Conservation (phyloP, 208 protist genomes). For the Naegleria fowleri region DNA sequence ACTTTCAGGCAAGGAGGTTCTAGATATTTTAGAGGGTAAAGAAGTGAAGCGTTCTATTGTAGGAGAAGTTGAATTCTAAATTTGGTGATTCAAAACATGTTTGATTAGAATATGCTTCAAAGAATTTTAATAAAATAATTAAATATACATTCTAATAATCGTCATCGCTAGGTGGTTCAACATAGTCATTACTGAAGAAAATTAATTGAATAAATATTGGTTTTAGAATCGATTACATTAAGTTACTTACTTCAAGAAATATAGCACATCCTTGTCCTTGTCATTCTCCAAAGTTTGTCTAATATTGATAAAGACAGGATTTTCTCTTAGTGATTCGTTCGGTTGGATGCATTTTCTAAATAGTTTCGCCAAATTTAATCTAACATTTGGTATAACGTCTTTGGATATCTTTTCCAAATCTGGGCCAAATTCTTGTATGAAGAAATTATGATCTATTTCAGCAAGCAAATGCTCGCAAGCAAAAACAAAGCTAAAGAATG, state of each 20-base stretch:
- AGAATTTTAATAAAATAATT: not conserved
- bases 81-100: not conserved
- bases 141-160: not conserved
- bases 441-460: constrained; percentile 29
- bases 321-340: not conserved
- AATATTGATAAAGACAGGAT: not conserved
- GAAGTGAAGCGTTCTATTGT: not conserved
- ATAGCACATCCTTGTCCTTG: constrained; percentile 22
- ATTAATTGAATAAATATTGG: too few species aligned
- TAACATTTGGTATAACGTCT: constrained; percentile 77
- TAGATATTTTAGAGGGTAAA: not conserved
- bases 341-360: constrained; percentile 36
- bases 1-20: not conserved
- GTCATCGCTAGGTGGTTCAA: not conserved
- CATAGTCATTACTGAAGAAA: not conserved
- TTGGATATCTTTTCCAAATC: constrained; percentile 52
- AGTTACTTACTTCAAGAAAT: constrained; percentile 14
- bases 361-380: constrained; percentile 63
- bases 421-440: constrained; percentile 49
- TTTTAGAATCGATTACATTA: not conserved
- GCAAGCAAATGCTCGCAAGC: constrained; percentile 24
- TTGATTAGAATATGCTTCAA: not conserved
- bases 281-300: not conserved
- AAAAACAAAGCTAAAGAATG: constrained; percentile 18
- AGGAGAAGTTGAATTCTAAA: not conserved